Conservation (phyloP, 2,329 filamentous ascomycete species). For the Fusarium nematophilum region DNA sequence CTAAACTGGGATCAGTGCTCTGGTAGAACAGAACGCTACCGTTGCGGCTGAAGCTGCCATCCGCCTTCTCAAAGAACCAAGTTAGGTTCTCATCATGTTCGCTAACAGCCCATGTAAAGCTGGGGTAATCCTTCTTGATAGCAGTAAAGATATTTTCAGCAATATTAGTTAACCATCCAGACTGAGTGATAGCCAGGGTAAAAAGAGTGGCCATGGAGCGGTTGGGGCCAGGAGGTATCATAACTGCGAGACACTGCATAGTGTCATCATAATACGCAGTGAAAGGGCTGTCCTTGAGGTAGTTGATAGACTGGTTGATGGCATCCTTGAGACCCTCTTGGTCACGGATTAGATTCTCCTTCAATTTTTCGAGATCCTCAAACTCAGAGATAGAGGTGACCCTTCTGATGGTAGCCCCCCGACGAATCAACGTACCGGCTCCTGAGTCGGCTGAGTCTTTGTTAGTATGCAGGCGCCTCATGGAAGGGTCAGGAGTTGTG, state of each 20-base stretch:
- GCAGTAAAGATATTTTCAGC: conserved; percentile 94
- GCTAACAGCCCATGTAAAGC: conserved; percentile 95
- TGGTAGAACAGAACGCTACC: conserved; percentile 98
- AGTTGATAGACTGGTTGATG: conserved; percentile 87
- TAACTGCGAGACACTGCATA: conserved; percentile 92
- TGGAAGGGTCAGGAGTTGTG: no score
- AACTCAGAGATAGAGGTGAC: conserved; percentile 79
- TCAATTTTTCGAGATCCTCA: conserved; percentile 79
- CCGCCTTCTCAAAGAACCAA: conserved; percentile 98
- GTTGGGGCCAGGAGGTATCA: conserved; percentile 77
- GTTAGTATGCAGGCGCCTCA: no score
- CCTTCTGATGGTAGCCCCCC: conserved; percentile 88
- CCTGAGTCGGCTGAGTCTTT: conserved; percentile 95
- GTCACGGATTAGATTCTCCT: conserved; percentile 84
- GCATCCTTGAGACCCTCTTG: conserved; percentile 82
- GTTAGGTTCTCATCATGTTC: conserved; percentile 96
- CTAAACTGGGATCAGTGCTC: conserved; percentile 82
- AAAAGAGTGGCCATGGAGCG: conserved; percentile 83
- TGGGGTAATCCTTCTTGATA: conserved; percentile 93
- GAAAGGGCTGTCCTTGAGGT: conserved; percentile 81
- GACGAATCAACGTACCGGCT: conserved; percentile 90
- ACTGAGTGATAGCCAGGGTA: conserved; percentile 92
- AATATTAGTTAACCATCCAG: conserved; percentile 93
- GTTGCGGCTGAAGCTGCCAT: conserved; percentile 86
- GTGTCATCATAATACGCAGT: conserved; percentile 94